Conservation (phyloP, 108 stramenopile genomes). For the Cyclotella choctawhatcheeana region DNA sequence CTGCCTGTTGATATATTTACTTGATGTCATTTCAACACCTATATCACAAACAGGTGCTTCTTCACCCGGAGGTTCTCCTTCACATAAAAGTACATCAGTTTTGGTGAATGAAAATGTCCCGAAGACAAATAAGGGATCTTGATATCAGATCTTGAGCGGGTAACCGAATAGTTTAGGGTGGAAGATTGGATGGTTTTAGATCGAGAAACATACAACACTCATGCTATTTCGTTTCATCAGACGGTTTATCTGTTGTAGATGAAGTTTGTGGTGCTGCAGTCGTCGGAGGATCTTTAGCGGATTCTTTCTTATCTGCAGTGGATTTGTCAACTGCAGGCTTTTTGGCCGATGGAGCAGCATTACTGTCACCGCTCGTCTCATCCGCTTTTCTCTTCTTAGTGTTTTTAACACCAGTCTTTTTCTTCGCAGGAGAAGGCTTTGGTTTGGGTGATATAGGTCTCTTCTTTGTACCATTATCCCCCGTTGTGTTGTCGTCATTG, state of each 20-base stretch:
- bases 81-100: too few relatives aligned
- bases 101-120: too few relatives aligned
- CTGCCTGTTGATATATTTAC: too few relatives aligned
- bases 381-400: slow-evolving; percentile 24
- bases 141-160: too few relatives aligned
- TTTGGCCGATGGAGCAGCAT: slow-evolving; percentile 6
- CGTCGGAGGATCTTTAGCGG: background rate
- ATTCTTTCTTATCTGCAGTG: background rate
- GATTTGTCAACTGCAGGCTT: background rate
- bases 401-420: slow-evolving; percentile 22
- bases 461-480: slow-evolving; percentile 10
- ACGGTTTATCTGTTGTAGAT: background rate
- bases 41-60: too few relatives aligned
- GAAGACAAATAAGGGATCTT: too few relatives aligned
- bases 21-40: too few relatives aligned
- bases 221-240: slow-evolving; percentile 9
- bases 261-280: background rate
- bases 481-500: slow-evolving; percentile 32
- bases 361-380: slow-evolving; percentile 2
- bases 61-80: too few relatives aligned
- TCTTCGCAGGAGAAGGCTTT: slow-evolving; percentile 24
- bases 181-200: too few relatives aligned
- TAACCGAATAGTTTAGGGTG: too few relatives aligned
- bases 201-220: too few relatives aligned
- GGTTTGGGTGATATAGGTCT: slow-evolving; percentile 27